Conservation (phyloP, 2,329 filamentous ascomycete species). For the Pseudogymnoascus pannorum region DNA sequence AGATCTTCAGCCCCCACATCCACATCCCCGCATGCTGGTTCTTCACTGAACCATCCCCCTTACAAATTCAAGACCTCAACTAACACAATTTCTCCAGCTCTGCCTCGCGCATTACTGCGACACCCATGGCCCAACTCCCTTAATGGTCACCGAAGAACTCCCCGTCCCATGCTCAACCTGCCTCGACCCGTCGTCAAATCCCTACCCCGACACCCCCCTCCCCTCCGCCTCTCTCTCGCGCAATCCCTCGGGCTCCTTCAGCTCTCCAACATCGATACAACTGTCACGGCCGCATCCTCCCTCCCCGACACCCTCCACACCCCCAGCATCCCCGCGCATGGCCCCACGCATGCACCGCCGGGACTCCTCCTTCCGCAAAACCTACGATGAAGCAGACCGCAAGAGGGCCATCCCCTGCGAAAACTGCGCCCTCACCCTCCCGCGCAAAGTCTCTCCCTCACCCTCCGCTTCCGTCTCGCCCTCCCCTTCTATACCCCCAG, state of each 20-base stretch:
- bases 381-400: conserved; percentile 59
- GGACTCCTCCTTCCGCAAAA: conserved; percentile 54
- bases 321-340: conserved; percentile 48
- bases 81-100: conserved; percentile 39
- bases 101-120: conserved; percentile 67
- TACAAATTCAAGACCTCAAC: neutral
- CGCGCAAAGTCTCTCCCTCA: conserved; percentile 46
- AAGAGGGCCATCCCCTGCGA: conserved; percentile 58
- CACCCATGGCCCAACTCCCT: conserved; percentile 59
- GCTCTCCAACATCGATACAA: neutral
- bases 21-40: neutral
- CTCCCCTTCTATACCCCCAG: conserved; percentile 22
- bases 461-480: conserved; percentile 52
- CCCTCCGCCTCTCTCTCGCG: neutral
- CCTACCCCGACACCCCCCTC: neutral
- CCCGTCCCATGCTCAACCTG: conserved; percentile 54
- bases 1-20: neutral
- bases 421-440: conserved; percentile 61
- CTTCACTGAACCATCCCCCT: neutral
- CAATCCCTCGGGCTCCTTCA: neutral
- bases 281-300: conserved; percentile 27
- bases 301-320: conserved; percentile 45
- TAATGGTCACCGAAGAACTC: conserved; percentile 63
- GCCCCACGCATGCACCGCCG: conserved; percentile 33
- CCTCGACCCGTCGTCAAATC: conserved; percentile 33